Base-by-base conservation (phyloP, 2,329 filamentous ascomycete species). In the Calycina marina region DNA sequence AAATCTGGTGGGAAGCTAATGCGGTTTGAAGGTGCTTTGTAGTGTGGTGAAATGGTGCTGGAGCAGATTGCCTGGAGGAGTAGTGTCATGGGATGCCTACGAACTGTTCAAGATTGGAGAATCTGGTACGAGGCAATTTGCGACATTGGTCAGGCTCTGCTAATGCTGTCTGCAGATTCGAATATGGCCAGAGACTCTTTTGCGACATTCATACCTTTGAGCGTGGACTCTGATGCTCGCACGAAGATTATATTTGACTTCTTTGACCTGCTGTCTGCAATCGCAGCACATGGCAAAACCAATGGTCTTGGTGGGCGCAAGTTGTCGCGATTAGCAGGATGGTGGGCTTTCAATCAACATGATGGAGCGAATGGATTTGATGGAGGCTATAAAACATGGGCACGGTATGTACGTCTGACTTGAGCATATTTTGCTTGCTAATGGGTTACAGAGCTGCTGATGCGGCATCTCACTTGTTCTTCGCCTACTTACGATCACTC, bases 11-110 rank as follows among this genome's bases (percentile, higher is more conserved):
- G 14, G 13, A 26, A 15, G 30, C 47, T 56, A 48, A n/a, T 28
- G 57, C 31, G 30, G 30, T 13, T 18, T 24, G 17, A 41, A 93
- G 84, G 85, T 93, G 35, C 70, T 98, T 33, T 86, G 85, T 42
- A 90, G 86, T 48, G 85, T 94, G 25, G 67, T 90, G 43, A 98
- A 96, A 63, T 98, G 90, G 90, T 96, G 88, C 57, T 98, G 90
- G 90, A 86, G 83, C 54, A 74, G 90, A 58, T 63, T 98, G 31
- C 73, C 79, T 25, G 84, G 85, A 37, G 90, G 90, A 49, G 76
- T 98, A 10, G 86, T 98, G 20, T 85, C 84, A 36, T 96, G 90
- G 90, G 85, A 94, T 50, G 84, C 84, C 25, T 98, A 98, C 52
- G 86, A 96, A 54, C 69, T 93, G 14, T 98, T 98, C 65, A 85